These are phyloP conservation scores for Eucalyptus polyanthemos DNA, from an alignment of 345 rosid genomes.

Conservation along the genomic window DNA sequence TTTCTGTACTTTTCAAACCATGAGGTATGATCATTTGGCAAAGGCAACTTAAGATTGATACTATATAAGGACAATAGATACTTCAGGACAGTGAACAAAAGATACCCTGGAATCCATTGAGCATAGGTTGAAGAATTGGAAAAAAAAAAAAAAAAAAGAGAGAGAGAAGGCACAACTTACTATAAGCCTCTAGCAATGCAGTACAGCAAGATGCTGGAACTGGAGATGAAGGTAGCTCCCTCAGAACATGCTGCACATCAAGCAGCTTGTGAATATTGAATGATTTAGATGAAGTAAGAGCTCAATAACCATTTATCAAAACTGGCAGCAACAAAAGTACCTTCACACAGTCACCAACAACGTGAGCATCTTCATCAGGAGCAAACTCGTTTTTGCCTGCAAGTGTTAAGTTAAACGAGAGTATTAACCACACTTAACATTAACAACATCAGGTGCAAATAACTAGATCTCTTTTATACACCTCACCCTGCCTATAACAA, in stretches of 20 bases:
- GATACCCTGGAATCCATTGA: neutral
- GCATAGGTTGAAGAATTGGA: neutral
- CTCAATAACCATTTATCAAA: neutral
- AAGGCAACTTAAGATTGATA: neutral
- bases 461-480: neutral
- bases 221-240: conserved; percentile 98
- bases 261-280: conserved; percentile 8
- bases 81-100: neutral
- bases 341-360: conserved; percentile 97
- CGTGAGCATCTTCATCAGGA: conserved; percentile 92
- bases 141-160: no score
- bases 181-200: conserved; percentile 90
- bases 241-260: conserved; percentile 71
- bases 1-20: neutral
- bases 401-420: neutral
- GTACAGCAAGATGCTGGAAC: conserved; percentile 98
- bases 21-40: neutral
- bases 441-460: neutral
- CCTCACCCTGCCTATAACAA: neutral
- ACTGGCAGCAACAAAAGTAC: conserved; percentile 16
- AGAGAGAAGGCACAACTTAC: conserved; percentile 22
- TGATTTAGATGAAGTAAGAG: neutral
- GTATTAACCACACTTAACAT: neutral
- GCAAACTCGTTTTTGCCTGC: conserved; percentile 84
- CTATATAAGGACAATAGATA: neutral